A percentile compares a stretch with the other conserved stretches of the same genome.
Evolutionary conservation across 2,329 filamentous ascomycete species (phyloP).

Genomic region (Ascochyta viciae-villosae): DNA sequence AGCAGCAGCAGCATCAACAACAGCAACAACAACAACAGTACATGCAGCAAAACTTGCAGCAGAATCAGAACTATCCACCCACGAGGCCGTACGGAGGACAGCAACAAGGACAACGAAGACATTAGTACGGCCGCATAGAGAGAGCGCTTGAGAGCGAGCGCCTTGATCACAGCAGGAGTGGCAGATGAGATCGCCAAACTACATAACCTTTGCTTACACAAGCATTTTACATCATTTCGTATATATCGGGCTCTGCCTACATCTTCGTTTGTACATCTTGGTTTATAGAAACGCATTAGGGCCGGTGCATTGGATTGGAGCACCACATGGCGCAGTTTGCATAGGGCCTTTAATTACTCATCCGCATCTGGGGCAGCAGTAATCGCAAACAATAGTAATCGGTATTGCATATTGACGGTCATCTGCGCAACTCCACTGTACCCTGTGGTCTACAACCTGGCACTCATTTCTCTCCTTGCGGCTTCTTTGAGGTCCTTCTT

Average conservation of each 20-base stretch:
- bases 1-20: constrained; percentile 24
- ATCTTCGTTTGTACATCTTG: constrained; percentile 8
- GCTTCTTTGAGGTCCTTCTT: constrained; percentile 37
- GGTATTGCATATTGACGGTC: neutral
- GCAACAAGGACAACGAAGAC: constrained; percentile 30
- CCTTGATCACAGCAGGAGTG: neutral
- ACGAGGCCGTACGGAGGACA: constrained; percentile 45
- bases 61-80: constrained; percentile 27
- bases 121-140: constrained; percentile 9
- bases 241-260: constrained; percentile 5
- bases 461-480: constrained; percentile 30
- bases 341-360: constrained; percentile 1
- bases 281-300: neutral
- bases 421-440: neutral
- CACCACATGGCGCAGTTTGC: constrained; percentile 4
- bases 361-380: neutral
- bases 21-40: constrained; percentile 13
- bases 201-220: constrained; percentile 1
- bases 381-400: neutral
- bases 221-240: constrained; percentile 10
- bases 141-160: constrained; percentile 5
- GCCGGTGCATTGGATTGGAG: constrained; percentile 6
- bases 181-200: neutral
- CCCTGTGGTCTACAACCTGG: constrained; percentile 24
- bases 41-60: constrained; percentile 18